phyloP scores from a whole-genome alignment of 129 eudicot species.

The Pulicaria dysenterica region DNA sequence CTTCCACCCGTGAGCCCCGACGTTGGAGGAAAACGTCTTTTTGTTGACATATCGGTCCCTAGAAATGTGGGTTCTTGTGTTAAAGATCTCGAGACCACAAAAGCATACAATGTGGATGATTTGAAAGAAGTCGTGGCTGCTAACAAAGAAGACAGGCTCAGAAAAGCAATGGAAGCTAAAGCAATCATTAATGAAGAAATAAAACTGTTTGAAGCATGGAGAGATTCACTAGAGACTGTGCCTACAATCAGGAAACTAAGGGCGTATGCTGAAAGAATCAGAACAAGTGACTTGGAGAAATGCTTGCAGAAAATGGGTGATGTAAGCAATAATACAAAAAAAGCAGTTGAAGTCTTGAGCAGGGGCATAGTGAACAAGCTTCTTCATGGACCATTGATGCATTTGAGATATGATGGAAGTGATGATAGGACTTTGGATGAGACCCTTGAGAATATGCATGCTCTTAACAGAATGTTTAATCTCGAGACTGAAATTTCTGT shows the following conservation, averaged over 20 bases:
- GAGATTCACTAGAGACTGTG: slow-evolving; percentile 90
- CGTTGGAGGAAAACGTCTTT: slow-evolving; percentile 76
- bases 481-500: slow-evolving; percentile 79
- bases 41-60: slow-evolving; percentile 86
- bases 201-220: slow-evolving; percentile 72
- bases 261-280: slow-evolving; percentile 80
- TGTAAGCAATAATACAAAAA: slow-evolving; percentile 58
- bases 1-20: slow-evolving; percentile 62
- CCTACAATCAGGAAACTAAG: slow-evolving; percentile 88
- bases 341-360: slow-evolving; percentile 76
- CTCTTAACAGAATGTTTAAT: slow-evolving; percentile 80
- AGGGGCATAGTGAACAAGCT: slow-evolving; percentile 85
- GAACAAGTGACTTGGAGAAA: slow-evolving; percentile 74
- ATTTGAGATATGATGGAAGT: slow-evolving; percentile 85
- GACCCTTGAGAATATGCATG: slow-evolving; percentile 92
- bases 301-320: slow-evolving; percentile 81
- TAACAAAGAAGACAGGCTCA: slow-evolving; percentile 71
- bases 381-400: slow-evolving; percentile 88
- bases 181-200: slow-evolving; percentile 66
- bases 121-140: slow-evolving; percentile 95
- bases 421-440: slow-evolving; percentile 74
- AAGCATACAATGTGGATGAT: slow-evolving; percentile 88
- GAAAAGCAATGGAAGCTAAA: slow-evolving; percentile 85
- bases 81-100: slow-evolving; percentile 58
- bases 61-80: slow-evolving; percentile 87